phyloP scores from a whole-genome alignment of 1,139 yeast species.

The Zygotorulaspora mrakii region DNA sequence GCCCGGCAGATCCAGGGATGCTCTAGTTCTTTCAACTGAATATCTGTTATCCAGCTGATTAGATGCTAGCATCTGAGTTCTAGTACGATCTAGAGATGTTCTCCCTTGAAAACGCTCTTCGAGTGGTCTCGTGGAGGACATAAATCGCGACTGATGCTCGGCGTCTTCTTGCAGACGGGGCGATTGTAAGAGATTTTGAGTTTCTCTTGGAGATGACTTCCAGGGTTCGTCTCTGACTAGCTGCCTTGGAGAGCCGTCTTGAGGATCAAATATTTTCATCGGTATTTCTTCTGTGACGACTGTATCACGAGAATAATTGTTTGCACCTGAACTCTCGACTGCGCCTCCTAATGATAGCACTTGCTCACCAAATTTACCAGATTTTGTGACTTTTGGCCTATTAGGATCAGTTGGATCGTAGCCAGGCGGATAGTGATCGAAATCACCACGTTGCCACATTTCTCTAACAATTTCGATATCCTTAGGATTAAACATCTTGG shows the following conservation, averaged over 20 bases:
- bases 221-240: conserved; percentile 18
- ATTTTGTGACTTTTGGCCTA: conserved; percentile 36
- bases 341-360: conserved; percentile 18
- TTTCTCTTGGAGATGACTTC: conserved; percentile 25
- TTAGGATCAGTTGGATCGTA: conserved; percentile 64
- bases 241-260: conserved; percentile 27
- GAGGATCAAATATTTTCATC: conserved; percentile 30
- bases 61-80: conserved; percentile 37
- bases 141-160: conserved; percentile 5
- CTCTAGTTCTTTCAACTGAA: conserved; percentile 40
- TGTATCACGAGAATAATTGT: conserved; percentile 27
- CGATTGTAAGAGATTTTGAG: conserved; percentile 26
- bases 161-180: conserved; percentile 17
- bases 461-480: conserved; percentile 89
- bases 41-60: conserved; percentile 38
- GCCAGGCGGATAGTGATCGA: conserved; percentile 51
- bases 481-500: conserved; percentile 61
- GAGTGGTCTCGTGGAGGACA: conserved; percentile 4
- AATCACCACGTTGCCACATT: conserved; percentile 58
- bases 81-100: conserved; percentile 39
- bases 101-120: conserved; percentile 12
- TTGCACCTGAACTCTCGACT: conserved; percentile 14
- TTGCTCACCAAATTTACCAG: conserved; percentile 20
- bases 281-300: conserved; percentile 34
- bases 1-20: conserved; percentile 42